These are phyloP conservation scores for Clausena lansium DNA, from an alignment of 345 rosid genomes.

Conservation along the genomic window DNA sequence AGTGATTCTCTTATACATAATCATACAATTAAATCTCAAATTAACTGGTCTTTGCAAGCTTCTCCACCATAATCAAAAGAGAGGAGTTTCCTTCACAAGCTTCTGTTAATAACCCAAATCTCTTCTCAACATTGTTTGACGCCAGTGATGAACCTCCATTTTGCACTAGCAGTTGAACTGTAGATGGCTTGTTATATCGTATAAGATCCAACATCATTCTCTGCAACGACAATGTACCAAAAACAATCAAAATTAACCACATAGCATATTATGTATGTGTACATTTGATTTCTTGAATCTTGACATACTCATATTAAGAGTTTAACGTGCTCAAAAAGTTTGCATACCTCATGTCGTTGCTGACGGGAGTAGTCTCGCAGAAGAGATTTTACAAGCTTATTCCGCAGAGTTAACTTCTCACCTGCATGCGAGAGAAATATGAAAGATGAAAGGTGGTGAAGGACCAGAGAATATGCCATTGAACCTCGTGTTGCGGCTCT, in stretches of 20 bases:
- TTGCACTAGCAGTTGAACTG: conserved; percentile 16
- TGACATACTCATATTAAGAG: neutral
- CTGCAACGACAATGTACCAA: conserved; percentile 31
- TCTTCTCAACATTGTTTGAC: conserved; percentile 21
- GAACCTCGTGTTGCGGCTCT: conserved; percentile 63
- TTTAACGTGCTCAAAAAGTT: conserved; percentile 1
- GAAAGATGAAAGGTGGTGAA: conserved; percentile 69
- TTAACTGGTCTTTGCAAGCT: conserved; percentile 29
- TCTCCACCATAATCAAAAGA: conserved; percentile 55
- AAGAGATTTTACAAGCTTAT: conserved; percentile 63
- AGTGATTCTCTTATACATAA: neutral
- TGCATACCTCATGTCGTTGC: conserved; percentile 60
- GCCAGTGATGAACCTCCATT: conserved; percentile 21
- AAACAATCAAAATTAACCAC: neutral
- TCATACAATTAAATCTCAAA: neutral
- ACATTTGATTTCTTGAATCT: neutral
- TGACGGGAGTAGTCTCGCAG: conserved; percentile 65
- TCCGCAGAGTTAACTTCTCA: conserved; percentile 37
- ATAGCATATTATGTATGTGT: neutral
- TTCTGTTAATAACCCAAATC: conserved; percentile 48
- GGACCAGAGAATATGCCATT: conserved; percentile 50
- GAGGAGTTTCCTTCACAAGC: conserved; percentile 66
- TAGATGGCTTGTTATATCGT: conserved; percentile 27
- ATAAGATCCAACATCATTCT: conserved; percentile 69
- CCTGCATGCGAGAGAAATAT: conserved; percentile 37